Base-by-base conservation (phyloP, 2,329 filamentous ascomycete species). In the Pestalotiopsis fici region DNA sequence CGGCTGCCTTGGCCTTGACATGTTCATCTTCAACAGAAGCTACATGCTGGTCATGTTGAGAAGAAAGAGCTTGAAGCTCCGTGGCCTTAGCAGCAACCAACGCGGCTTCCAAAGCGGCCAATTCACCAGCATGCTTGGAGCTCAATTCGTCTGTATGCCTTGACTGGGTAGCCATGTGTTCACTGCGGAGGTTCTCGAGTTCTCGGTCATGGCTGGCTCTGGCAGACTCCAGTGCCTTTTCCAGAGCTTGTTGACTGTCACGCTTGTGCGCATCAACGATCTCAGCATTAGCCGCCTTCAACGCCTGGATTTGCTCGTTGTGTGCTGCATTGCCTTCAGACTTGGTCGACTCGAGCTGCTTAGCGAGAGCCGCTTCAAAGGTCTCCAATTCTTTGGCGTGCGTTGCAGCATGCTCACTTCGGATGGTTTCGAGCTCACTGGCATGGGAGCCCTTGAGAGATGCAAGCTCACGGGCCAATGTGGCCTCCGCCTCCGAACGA, bases 271-370 rank as follows among this genome's bases (percentile, higher is more conserved):
- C 67, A 13, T 56, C 47, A 15, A 66, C 43, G 15, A 66, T 56
- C 28, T 66, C 59, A 21, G 23, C 37, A n/a, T 66, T 63, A 5
- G 47, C 47, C n/a, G 72, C 72, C 56, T 73, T 76, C 1, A 77
- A 67, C 18, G 76, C 73, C 27, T 65, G 50, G 21, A 65, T 65
- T n/a, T 65, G 63, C 28, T 57, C 28, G 11, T 57, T n/a, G 39
- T 66, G 27, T 23, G 63, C 63, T 59, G 54, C 63, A 43, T 65
- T 54, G 13, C 63, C 63, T 75, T 75, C 76, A 15, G 74, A 74
- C 39, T 74, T 76, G 57, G 77, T 74, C 31, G 73, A 72, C 47
- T 76, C 75, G 23, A 78, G 64, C 43, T 78, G 74, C 62, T 76
- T 72, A 47, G 76, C 75, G 28, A 78, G 76, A 56, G 75, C 65